phyloP scores from a whole-genome alignment of 306 rosid genomes.

The Cyclanthera cordifolia region DNA sequence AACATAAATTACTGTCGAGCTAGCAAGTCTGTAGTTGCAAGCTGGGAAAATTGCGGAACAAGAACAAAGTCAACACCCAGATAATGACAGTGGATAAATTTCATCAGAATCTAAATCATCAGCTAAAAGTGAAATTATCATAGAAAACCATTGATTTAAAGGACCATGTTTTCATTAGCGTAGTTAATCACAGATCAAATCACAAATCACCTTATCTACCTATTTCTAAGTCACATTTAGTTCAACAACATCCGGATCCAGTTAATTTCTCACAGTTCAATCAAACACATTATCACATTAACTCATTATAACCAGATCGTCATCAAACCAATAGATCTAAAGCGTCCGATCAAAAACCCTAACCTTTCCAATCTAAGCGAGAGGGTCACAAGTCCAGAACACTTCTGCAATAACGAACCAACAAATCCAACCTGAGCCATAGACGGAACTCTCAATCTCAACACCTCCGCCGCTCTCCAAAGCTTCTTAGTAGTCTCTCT shows the following conservation, averaged over 20 bases:
- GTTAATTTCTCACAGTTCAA: slow-evolving; percentile 8
- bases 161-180: neutral
- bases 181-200: slow-evolving; percentile 22
- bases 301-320: slow-evolving; percentile 10
- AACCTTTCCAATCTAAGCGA: slow-evolving; percentile 86
- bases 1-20: neutral
- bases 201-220: slow-evolving; percentile 5
- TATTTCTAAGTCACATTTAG: neutral
- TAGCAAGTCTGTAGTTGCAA: neutral
- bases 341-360: slow-evolving; percentile 17
- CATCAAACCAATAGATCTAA: slow-evolving; percentile 30
- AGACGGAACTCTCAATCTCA: slow-evolving; percentile 61
- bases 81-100: neutral
- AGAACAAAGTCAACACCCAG: neutral
- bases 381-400: slow-evolving; percentile 63
- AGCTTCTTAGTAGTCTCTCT: slow-evolving; percentile 52
- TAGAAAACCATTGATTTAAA: neutral
- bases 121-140: neutral
- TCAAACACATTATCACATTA: neutral
- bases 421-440: slow-evolving; percentile 64
- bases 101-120: neutral
- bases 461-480: slow-evolving; percentile 79
- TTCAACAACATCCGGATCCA: neutral
- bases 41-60: neutral
- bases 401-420: slow-evolving; percentile 72